A percentile compares a stretch with the other conserved stretches of the same genome.
Conservation (phyloP, 2,329 filamentous ascomycete species). For the Dactylellina parvicollis region DNA sequence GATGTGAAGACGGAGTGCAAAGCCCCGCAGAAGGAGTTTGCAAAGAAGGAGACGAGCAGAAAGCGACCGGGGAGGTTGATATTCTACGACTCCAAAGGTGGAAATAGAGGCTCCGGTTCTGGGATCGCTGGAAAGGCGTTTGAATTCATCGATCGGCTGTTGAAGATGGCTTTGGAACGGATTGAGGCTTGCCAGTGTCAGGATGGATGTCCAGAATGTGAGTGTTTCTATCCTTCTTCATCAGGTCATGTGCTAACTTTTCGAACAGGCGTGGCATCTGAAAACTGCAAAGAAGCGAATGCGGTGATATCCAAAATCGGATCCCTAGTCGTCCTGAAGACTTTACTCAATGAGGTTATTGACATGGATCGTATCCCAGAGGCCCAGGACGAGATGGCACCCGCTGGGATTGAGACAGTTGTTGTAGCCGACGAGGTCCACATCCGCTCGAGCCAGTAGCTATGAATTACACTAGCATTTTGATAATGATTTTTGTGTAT, state of each 20-base stretch:
- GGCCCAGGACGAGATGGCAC: conserved; percentile 77
- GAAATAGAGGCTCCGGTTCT: conserved; percentile 72
- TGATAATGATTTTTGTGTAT: not conserved
- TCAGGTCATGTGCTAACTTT: conserved; percentile 6
- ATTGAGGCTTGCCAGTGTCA: conserved; percentile 80
- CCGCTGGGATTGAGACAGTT: conserved; percentile 82
- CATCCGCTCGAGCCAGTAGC: conserved; percentile 57
- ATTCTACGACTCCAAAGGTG: conserved; percentile 95
- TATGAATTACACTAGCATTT: not conserved
- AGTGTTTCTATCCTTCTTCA: conserved; percentile 65
- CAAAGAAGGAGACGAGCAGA: conserved; percentile 72
- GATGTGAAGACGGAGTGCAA: conserved; percentile 97
- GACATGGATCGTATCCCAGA: conserved; percentile 86
- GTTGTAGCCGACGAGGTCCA: conserved; percentile 75
- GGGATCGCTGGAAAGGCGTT: conserved; percentile 94
- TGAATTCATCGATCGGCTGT: conserved; percentile 79
- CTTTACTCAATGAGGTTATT: conserved; percentile 77
- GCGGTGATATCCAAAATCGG: conserved; percentile 51
- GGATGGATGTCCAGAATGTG: conserved; percentile 88
- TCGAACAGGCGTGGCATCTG: conserved; percentile 34
- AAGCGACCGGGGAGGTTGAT: conserved; percentile 89
- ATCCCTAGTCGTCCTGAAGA: conserved; percentile 70
- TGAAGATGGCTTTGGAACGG: conserved; percentile 71
- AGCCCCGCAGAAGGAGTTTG: conserved; percentile 84
- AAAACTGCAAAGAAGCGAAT: conserved; percentile 48